A percentile compares a stretch with the other conserved stretches of the same genome.
Conservation (phyloP, 306 rosid genomes). For the Quercus berberidifolia region DNA sequence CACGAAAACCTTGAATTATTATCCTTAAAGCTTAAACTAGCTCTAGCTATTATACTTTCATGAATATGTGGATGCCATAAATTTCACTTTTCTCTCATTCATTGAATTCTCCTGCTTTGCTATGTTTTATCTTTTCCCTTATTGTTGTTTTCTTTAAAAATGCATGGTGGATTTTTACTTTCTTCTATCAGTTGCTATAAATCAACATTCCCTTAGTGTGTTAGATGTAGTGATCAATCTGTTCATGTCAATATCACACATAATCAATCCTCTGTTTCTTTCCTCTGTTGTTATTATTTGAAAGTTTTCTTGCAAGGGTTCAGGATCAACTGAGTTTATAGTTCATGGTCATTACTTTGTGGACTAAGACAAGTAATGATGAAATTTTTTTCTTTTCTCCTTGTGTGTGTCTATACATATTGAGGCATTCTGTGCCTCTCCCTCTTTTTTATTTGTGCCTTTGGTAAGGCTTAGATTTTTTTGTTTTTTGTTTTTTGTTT, state of each 20-base stretch:
- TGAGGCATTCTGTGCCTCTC: slow-evolving; percentile 1
- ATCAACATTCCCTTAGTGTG: background rate
- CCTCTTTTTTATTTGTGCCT: background rate
- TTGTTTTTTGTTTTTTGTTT: too few species aligned
- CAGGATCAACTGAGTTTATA: background rate
- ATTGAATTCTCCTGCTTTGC: background rate
- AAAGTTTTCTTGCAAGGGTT: background rate
- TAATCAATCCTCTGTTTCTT: background rate
- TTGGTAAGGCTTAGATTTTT: background rate
- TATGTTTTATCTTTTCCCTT: too few species aligned
- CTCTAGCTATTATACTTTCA: background rate
- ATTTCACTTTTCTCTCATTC: background rate
- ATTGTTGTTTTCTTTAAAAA: too few species aligned
- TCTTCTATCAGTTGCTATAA: too few species aligned
- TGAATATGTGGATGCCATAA: background rate
- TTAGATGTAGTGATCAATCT: background rate
- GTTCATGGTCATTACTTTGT: background rate
- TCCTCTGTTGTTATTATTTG: background rate
- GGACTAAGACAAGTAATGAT: too few species aligned
- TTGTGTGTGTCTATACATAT: background rate
- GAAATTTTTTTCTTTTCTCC: background rate
- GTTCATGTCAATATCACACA: background rate
- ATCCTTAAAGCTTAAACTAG: background rate
- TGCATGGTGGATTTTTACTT: too few species aligned
- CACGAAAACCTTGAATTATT: background rate